Evolutionary conservation across 257 asterid species (phyloP), one percentile per base, ranked within the genome.

Genomic region (Leptodermis oblonga): DNA sequence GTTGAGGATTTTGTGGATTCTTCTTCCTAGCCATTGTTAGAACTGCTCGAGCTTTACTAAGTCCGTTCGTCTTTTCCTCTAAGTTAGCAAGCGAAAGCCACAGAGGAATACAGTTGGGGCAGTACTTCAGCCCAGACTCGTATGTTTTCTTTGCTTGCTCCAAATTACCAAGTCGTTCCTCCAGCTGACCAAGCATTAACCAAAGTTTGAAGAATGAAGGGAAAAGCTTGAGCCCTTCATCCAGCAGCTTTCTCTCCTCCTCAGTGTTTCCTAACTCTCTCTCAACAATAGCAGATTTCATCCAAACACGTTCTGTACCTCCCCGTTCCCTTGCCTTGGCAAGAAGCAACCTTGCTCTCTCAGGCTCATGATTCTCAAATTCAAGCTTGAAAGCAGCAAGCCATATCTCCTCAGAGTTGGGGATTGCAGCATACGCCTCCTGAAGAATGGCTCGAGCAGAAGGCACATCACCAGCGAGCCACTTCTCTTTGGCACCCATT

Each of bases 381-480:
- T 92, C 98, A 3, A 92, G 98, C 85, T 92, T 92, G 84, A 92
- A 92, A 46, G 98, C 97, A 80, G 97, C 98, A 36, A 92, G 92
- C 98, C 97, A 92, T 46, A 92, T 92, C 83, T 92, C 98, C 80
- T 92, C 97, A 4, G 98, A 92, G 71, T 90, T 83, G 3, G 98
- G 97, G 31, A 92, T 90, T n/a, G 97, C 96, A 72, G 98, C 98
- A 58, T 89, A 92, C 11, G 98, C 98, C 84, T 92, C 97, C 73
- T 85, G 90, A 67, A 90, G 88, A 81, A 92, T 92, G n/a, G 90
- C 92, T 51, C 97, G 81, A 65, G 97, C 98, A 28, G 98, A 84
- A 31, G 92, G 98, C 30, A 92, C 98, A 73, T 90, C 98, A 60
- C 95, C 97, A 56, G 98, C 98, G 69, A 92, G 97, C 98, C 98